phyloP scores from a whole-genome alignment of 257 asterid genomes.

The Rauvolfia tetraphylla region DNA sequence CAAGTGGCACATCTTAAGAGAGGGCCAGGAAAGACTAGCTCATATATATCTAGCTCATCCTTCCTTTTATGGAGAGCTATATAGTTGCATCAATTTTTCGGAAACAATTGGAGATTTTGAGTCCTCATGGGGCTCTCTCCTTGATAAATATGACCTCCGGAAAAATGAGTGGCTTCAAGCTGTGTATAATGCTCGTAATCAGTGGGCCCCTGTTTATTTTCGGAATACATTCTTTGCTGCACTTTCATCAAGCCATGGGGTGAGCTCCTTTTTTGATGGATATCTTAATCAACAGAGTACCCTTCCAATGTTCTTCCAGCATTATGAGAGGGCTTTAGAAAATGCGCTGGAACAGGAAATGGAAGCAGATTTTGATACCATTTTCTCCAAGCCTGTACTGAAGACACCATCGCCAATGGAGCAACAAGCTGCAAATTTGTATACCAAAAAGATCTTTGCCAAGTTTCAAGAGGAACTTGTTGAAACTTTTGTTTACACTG shows the following conservation, averaged over 20 bases:
- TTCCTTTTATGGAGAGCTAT: constrained; percentile 62
- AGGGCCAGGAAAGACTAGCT: constrained; percentile 82
- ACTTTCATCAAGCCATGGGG: constrained; percentile 57
- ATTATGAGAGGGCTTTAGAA: constrained; percentile 77
- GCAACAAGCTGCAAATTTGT: constrained; percentile 67
- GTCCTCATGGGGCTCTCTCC: constrained; percentile 61
- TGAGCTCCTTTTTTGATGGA: constrained; percentile 68
- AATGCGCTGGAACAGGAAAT: constrained; percentile 58
- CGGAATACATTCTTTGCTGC: constrained; percentile 74
- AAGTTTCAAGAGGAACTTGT: constrained; percentile 82
- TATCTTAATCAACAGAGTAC: constrained; percentile 72
- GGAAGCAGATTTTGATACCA: constrained; percentile 61
- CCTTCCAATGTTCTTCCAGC: constrained; percentile 64
- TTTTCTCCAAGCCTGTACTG: constrained; percentile 46
- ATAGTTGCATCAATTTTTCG: constrained; percentile 67
- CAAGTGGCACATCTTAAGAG: constrained; percentile 79
- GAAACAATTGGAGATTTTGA: constrained; percentile 77
- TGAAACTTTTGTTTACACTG: constrained; percentile 82
- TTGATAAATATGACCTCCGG: constrained; percentile 51
- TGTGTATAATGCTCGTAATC: constrained; percentile 73
- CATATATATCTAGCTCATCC: constrained; percentile 59
- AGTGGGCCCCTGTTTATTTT: constrained; percentile 86
- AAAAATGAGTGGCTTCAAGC: constrained; percentile 83
- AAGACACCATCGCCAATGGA: constrained; percentile 90
- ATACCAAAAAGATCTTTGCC: constrained; percentile 60